Base-by-base conservation (phyloP, 768 basidiomycete species). In the Basidioascus undulatus region DNA sequence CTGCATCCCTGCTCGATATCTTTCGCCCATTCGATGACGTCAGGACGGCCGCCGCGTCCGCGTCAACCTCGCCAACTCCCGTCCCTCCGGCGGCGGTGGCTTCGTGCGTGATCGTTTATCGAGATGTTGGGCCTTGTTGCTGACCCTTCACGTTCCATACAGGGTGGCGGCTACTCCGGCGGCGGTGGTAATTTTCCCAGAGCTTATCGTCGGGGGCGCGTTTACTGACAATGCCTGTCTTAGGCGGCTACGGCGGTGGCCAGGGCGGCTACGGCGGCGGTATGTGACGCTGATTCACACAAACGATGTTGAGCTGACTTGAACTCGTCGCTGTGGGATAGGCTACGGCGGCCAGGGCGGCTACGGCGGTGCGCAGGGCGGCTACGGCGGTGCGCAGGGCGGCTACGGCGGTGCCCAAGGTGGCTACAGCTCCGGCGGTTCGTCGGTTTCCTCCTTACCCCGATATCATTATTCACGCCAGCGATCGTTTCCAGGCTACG, bases 31-130 rank as follows among this genome's bases (percentile, higher is more conserved):
- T 16, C n/a, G n/a, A n/a, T n/a, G n/a, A n/a, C n/a, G n/a, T 13
- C 6, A 1, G 47, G 89, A 94, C 61, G 86, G 87, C 38, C 71
- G 89, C 49, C 68, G 78, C 45, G 73, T 96, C 56, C 83, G 83
- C 59, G 70, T 71, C 39, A 94, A 89, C 65, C 63, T 62, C 33
- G 62, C 61, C 51, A 64, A 62, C 57, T 50, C 55, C 43, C 51
- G 53, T 44, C 55, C 54, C 47, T 47, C 53, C 33, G 59, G 64
- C 33, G 53, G 50, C 24, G 53, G 46, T 40, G 43, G 39, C 32
- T 19, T 23, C 37, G 10, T 10, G 9, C 34, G 34, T 19, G 11
- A 12, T 35, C 18, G 10, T 11, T 11, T 9, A 11, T 35, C 34
- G n/a, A n/a, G n/a, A n/a, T n/a, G 12, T 35, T 35, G 12, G 9